A percentile compares a stretch with the other conserved stretches of the same genome.
phyloP scores from a whole-genome alignment of 345 rosid species.

The Raphanus raphanistrum region DNA sequence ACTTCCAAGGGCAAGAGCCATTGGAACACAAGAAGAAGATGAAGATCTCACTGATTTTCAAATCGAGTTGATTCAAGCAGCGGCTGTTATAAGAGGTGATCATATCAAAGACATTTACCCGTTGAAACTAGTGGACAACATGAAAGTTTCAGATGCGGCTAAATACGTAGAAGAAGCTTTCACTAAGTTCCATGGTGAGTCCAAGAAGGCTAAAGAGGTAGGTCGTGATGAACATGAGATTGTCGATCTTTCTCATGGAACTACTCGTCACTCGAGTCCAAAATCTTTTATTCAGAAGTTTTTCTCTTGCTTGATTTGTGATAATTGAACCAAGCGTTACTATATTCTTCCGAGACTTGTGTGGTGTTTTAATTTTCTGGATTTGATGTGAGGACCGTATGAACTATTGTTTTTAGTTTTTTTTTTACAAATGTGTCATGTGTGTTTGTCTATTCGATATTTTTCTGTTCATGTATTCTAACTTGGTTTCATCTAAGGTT shows the following conservation, averaged over 20 bases:
- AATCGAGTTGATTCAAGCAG: slow-evolving; percentile 55
- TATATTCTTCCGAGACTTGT: slow-evolving; percentile 1
- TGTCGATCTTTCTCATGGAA: slow-evolving; percentile 31
- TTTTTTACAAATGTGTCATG: not conserved
- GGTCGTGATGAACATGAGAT: slow-evolving; percentile 45
- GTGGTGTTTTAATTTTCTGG: not conserved
- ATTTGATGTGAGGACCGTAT: not conserved
- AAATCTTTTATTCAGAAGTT: slow-evolving; percentile 45
- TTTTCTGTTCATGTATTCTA: not conserved
- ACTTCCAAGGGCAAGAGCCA: slow-evolving; percentile 46
- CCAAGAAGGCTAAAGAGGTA: slow-evolving; percentile 46
- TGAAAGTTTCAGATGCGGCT: slow-evolving; percentile 50
- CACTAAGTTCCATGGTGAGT: slow-evolving; percentile 43
- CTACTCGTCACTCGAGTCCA: slow-evolving; percentile 21
- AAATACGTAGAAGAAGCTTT: slow-evolving; percentile 53
- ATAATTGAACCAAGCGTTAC: slow-evolving; percentile 32
- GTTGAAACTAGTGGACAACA: slow-evolving; percentile 45
- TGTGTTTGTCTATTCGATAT: not conserved
- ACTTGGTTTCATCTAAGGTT: not conserved
- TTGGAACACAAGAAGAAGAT: slow-evolving; percentile 42
- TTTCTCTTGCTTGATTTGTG: slow-evolving; percentile 61
- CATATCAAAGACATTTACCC: slow-evolving; percentile 46
- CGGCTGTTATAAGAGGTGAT: slow-evolving; percentile 66
- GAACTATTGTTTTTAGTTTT: not conserved
- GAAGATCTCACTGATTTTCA: slow-evolving; percentile 61